These are phyloP conservation scores for Mortierella claussenii DNA, from an alignment of 192 early-diverging fungal species.

Conservation along the genomic window DNA sequence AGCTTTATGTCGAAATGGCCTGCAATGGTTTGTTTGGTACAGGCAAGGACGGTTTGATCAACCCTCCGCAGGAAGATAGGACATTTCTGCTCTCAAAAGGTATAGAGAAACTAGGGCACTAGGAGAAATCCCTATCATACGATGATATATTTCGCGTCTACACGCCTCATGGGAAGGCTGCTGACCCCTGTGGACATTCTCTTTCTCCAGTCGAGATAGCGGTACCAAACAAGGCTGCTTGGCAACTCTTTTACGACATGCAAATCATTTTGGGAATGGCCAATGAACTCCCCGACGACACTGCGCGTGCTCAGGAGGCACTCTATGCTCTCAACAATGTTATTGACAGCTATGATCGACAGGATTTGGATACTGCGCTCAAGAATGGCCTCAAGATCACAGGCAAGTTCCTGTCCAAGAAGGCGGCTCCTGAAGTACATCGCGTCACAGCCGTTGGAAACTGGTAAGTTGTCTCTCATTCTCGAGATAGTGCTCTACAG, in stretches of 20 bases:
- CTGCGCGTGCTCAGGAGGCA: slow-evolving; percentile 80
- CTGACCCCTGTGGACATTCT: no score
- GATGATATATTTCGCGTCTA: no score
- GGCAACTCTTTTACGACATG: slow-evolving; percentile 79
- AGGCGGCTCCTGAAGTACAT: slow-evolving; percentile 73
- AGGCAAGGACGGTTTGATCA: slow-evolving; percentile 70
- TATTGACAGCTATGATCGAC: slow-evolving; percentile 72
- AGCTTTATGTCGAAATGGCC: slow-evolving; percentile 90
- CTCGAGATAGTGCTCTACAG: no score
- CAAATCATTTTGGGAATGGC: slow-evolving; percentile 79
- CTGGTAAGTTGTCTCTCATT: slow-evolving; percentile 63
- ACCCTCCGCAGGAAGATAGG: slow-evolving; percentile 74
- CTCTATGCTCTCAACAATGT: slow-evolving; percentile 83
- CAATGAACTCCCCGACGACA: slow-evolving; percentile 74
- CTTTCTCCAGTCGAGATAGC: slow-evolving; percentile 71
- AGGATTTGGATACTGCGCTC: slow-evolving; percentile 16
- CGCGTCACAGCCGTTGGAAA: slow-evolving; percentile 89
- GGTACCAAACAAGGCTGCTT: slow-evolving; percentile 76
- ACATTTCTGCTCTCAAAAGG: slow-evolving; percentile 66
- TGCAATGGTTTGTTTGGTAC: slow-evolving; percentile 95
- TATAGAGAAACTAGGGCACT: no score
- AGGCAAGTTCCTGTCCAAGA: slow-evolving; percentile 71
- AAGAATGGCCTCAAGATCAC: slow-evolving; percentile 62
- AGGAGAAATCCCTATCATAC: no score
- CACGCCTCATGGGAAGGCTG: no score